These are phyloP conservation scores for Albizia julibrissin DNA, from an alignment of 306 rosid genomes.

Conservation along the genomic window DNA sequence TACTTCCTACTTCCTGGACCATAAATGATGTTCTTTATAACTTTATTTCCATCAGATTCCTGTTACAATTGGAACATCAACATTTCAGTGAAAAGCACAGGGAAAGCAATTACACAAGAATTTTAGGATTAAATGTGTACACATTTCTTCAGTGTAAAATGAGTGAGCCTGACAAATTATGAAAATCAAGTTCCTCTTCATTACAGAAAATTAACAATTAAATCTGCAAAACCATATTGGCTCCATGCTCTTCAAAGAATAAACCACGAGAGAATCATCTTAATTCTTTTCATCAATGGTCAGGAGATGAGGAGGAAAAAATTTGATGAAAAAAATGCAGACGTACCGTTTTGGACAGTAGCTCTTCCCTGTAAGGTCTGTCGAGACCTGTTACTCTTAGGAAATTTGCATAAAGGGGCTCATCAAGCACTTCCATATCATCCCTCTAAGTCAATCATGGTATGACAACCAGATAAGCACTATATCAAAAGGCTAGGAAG, in stretches of 20 bases:
- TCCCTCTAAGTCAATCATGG: constrained; percentile 53
- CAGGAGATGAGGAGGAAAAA: not conserved
- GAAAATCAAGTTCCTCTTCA: not conserved
- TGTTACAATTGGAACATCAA: constrained; percentile 33
- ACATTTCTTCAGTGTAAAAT: not conserved
- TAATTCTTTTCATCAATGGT: not conserved
- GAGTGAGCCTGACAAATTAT: not conserved
- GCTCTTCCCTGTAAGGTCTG: constrained; percentile 74
- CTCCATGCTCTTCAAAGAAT: not conserved
- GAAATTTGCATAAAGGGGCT: constrained; percentile 77
- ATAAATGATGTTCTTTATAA: constrained; percentile 57
- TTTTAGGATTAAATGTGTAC: not conserved
- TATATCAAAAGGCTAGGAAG: not conserved
- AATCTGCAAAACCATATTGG: not conserved
- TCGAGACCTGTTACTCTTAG: constrained; percentile 61
- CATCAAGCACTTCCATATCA: constrained; percentile 79
- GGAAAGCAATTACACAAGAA: constrained; percentile 18
- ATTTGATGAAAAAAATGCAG: not conserved
- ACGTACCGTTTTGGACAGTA: constrained; percentile 66
- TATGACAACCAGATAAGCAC: constrained; percentile 18
- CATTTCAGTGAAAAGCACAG: constrained; percentile 21
- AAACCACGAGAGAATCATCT: constrained; percentile 9
- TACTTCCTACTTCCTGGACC: constrained; percentile 71
- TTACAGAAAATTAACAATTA: not conserved
- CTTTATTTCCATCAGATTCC: constrained; percentile 85